Conservation (phyloP, 169 alveolate species). For the Eimeria brunetti region DNA sequence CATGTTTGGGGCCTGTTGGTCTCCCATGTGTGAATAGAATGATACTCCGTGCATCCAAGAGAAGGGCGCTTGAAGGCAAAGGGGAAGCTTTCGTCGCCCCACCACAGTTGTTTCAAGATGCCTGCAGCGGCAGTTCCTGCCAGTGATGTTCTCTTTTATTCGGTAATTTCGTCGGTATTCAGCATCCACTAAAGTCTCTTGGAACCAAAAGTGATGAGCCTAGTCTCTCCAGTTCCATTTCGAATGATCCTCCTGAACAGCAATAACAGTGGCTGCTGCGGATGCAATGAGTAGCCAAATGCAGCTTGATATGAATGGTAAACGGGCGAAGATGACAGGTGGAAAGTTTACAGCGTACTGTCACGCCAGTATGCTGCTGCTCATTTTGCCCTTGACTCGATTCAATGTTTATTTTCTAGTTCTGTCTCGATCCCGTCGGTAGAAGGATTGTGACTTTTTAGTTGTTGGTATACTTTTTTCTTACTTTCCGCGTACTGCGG, state of each 20-base stretch:
- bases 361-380: not conserved
- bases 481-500: not conserved
- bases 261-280: not conserved
- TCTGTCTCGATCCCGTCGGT: not conserved
- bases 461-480: not conserved
- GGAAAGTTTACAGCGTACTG: not conserved
- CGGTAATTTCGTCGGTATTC: not conserved
- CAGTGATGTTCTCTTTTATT: not conserved
- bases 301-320: not conserved
- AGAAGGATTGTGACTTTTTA: not conserved
- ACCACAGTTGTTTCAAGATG: not conserved
- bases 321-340: not conserved
- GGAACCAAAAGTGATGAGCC: not conserved
- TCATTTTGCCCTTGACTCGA: not conserved
- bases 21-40: not conserved
- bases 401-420: not conserved
- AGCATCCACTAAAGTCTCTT: not conserved
- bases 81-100: not conserved
- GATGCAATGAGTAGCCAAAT: not conserved
- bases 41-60: not conserved
- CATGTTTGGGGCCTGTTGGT: not conserved
- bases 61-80: not conserved
- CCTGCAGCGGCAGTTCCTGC: constrained; percentile 7
- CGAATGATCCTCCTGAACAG: not conserved
- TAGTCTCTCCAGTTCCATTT: not conserved